These are phyloP conservation scores for Phytopythium vexans DNA, from an alignment of 352 stramenopile genomes.

Conservation along the genomic window DNA sequence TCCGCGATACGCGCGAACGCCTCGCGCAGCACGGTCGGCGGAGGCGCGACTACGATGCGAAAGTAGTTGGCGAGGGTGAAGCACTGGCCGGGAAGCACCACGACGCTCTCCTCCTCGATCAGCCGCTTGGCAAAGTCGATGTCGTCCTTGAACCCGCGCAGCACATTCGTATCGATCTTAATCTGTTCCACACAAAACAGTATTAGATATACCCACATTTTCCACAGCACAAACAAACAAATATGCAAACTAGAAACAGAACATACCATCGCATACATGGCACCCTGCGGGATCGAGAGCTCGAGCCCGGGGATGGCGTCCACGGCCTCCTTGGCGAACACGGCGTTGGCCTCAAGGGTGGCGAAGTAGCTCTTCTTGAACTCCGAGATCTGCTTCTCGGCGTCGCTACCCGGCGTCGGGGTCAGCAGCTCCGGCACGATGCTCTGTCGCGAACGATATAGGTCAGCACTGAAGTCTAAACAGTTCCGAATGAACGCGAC, in stretches of 20 bases:
- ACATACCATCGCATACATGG: constrained; percentile 95
- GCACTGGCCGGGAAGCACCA: constrained; percentile 89
- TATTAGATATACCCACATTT: not conserved
- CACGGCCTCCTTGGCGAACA: constrained; percentile 75
- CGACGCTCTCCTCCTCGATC: constrained; percentile 94
- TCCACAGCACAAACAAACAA: not conserved
- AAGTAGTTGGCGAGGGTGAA: constrained; percentile 39
- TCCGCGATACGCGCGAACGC: constrained; percentile 34
- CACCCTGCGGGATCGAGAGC: constrained; percentile 88
- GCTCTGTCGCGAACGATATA: constrained; percentile 23
- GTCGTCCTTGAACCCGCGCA: constrained; percentile 89
- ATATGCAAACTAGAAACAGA: not conserved
- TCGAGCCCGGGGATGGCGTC: constrained; percentile 79
- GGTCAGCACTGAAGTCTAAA: not conserved
- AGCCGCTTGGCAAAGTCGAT: constrained; percentile 93
- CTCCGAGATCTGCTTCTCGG: constrained; percentile 48
- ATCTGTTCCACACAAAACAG: constrained; percentile 11
- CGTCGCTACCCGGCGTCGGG: constrained; percentile 49
- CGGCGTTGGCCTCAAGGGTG: constrained; percentile 85
- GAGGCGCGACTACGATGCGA: constrained; percentile 35
- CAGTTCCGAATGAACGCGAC: not conserved
- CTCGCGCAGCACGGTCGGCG: constrained; percentile 29
- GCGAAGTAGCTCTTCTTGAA: constrained; percentile 88
- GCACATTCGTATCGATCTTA: constrained; percentile 59
- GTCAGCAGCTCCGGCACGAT: constrained; percentile 82